Percentiles rank a stretch among this genome's conserved stretches.
Conservation (phyloP, 2,329 filamentous ascomycete species). For the Stenocarpella maydis region DNA sequence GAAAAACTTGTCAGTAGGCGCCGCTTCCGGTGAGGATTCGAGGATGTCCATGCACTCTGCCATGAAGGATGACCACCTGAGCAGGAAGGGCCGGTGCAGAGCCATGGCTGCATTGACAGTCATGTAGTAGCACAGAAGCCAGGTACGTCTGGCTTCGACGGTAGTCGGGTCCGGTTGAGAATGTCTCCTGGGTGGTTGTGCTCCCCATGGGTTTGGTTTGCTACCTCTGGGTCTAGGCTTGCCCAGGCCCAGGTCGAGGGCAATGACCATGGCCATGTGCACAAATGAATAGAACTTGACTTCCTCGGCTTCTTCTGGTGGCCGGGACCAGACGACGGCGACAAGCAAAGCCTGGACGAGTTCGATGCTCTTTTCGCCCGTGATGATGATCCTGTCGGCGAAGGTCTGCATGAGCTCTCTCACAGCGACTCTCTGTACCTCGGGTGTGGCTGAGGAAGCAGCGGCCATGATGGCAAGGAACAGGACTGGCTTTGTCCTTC, state of each 20-base stretch:
- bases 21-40: constrained; percentile 61
- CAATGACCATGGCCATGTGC: constrained; percentile 82
- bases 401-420: constrained; percentile 76
- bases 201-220: constrained; percentile 53
- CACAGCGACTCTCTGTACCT: constrained; percentile 68
- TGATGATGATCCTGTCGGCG: constrained; percentile 76
- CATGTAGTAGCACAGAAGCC: constrained; percentile 67
- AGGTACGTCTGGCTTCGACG: constrained; percentile 64
- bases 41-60: constrained; percentile 66
- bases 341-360: constrained; percentile 82
- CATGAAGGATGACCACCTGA: constrained; percentile 69
- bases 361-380: constrained; percentile 83
- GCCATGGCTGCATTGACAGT: constrained; percentile 68
- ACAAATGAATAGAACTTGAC: constrained; percentile 90
- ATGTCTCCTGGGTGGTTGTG: constrained; percentile 50
- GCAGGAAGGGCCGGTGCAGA: constrained; percentile 66
- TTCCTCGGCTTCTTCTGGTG: constrained; percentile 83
- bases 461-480: constrained; percentile 77
- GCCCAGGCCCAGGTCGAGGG: constrained; percentile 81
- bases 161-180: constrained; percentile 60
- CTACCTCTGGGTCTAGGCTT: constrained; percentile 46
- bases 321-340: constrained; percentile 83
- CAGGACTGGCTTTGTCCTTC: constrained; percentile 67
- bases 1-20: constrained; percentile 64
- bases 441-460: constrained; percentile 64